Percentiles rank a stretch among this genome's conserved stretches.
Evolutionary conservation across 2,329 filamentous ascomycete species (phyloP).

Genomic region (Aspergillus sp.): DNA sequence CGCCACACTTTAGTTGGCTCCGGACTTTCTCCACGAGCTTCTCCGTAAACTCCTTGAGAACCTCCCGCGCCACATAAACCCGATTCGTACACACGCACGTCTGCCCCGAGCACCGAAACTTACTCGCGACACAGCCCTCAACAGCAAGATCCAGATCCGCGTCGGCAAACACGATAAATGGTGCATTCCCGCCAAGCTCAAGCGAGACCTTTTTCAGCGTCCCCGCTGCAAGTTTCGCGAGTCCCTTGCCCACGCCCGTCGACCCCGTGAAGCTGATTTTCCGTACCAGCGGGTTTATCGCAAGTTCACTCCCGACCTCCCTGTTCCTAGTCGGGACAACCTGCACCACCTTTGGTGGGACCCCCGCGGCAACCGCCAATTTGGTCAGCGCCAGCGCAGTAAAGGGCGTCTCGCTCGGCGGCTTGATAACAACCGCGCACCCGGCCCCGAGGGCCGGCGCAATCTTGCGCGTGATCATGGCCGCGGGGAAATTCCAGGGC

Average conservation of each 20-base stretch:
- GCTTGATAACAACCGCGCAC: slow-evolving; percentile 42
- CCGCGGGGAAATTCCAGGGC: slow-evolving; percentile 64
- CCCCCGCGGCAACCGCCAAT: slow-evolving; percentile 32
- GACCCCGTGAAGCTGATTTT: slow-evolving; percentile 23
- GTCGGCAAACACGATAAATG: slow-evolving; percentile 65
- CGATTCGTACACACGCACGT: slow-evolving; percentile 22
- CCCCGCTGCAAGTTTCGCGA: slow-evolving; percentile 40
- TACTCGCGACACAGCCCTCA: slow-evolving; percentile 5
- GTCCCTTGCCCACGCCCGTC: slow-evolving; percentile 16
- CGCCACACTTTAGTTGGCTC: slow-evolving; percentile 8
- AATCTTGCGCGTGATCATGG: slow-evolving; percentile 53
- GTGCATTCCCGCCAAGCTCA: slow-evolving; percentile 66
- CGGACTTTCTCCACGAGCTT: neutral
- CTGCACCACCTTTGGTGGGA: slow-evolving; percentile 35
- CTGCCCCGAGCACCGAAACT: slow-evolving; percentile 16
- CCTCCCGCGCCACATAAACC: slow-evolving; percentile 12
- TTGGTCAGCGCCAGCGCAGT: slow-evolving; percentile 34
- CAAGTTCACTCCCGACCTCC: slow-evolving; percentile 3
- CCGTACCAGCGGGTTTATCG: slow-evolving; percentile 1
- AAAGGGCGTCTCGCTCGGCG: slow-evolving; percentile 40
- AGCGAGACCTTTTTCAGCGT: slow-evolving; percentile 64
- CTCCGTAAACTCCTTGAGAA: slow-evolving; percentile 2
- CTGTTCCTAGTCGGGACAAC: slow-evolving; percentile 8
- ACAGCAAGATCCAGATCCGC: slow-evolving; percentile 55
- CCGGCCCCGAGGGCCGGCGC: slow-evolving; percentile 74